Evolutionary conservation across 352 stramenopile species (phyloP).

Genomic region (Thalassiosira ordinaria): DNA sequence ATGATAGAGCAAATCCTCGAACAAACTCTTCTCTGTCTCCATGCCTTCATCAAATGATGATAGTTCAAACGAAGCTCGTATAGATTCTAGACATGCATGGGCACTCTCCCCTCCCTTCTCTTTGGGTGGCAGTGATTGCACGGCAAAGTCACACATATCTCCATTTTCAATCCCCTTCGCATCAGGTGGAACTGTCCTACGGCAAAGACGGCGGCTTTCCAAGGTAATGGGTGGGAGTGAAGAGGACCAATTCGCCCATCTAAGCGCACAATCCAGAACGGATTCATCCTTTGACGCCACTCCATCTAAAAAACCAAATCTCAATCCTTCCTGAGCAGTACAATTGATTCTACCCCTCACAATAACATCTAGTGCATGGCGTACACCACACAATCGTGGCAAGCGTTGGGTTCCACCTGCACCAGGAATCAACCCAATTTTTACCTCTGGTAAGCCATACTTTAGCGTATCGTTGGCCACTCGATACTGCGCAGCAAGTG

Average conservation of each 20-base stretch:
- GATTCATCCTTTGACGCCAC: slow-evolving; percentile 42
- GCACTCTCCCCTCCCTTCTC: slow-evolving; percentile 73
- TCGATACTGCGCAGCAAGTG: slow-evolving; percentile 94
- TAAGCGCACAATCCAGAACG: slow-evolving; percentile 58
- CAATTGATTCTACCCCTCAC: slow-evolving; percentile 91
- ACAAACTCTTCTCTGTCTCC: slow-evolving; percentile 72
- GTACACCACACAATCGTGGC: slow-evolving; percentile 90
- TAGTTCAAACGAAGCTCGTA: slow-evolving; percentile 70
- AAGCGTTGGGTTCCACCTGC: slow-evolving; percentile 96
- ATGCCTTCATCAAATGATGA: slow-evolving; percentile 74
- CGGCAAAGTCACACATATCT: slow-evolving; percentile 69
- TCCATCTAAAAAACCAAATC: slow-evolving; percentile 91
- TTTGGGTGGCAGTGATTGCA: slow-evolving; percentile 59
- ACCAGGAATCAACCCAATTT: slow-evolving; percentile 93
- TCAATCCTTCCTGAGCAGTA: slow-evolving; percentile 87
- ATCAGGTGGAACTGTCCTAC: slow-evolving; percentile 43
- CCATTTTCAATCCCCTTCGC: slow-evolving; percentile 45
- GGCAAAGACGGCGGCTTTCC: slow-evolving; percentile 45
- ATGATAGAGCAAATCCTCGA: slow-evolving; percentile 89
- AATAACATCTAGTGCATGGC: slow-evolving; percentile 93
- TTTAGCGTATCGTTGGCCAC: slow-evolving; percentile 89
- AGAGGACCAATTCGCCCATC: slow-evolving; percentile 69
- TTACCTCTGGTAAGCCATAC: slow-evolving; percentile 94
- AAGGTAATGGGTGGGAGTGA: slow-evolving; percentile 21
- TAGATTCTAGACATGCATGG: slow-evolving; percentile 72